Evolutionary conservation across 306 rosid genomes (phyloP).

Genomic region (Quercus suber): DNA sequence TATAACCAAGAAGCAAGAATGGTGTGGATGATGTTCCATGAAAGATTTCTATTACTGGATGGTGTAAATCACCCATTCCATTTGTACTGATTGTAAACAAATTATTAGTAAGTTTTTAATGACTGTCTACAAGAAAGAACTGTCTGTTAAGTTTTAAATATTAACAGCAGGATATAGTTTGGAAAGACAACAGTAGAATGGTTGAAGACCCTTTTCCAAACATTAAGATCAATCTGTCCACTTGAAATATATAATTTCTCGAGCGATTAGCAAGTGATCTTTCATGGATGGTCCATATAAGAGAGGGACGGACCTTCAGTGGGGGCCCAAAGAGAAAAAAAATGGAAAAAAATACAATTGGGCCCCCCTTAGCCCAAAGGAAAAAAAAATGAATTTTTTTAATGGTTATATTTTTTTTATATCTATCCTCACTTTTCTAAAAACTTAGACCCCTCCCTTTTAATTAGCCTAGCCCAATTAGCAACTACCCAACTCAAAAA

Average conservation of each 20-base stretch:
- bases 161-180: conserved; percentile 85
- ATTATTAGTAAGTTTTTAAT: conserved; percentile 11
- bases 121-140: not conserved
- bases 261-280: conserved; percentile 31
- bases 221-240: conserved; percentile 65
- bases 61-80: not conserved
- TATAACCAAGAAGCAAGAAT: not conserved
- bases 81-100: not conserved
- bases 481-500: no score
- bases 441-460: no score
- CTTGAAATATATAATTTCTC: conserved; percentile 44
- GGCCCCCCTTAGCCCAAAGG: no score
- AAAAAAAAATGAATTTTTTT: no score
- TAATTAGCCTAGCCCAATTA: no score
- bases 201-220: conserved; percentile 84
- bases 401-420: no score
- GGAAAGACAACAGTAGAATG: conserved; percentile 93
- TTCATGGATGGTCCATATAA: no score
- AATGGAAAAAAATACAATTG: no score
- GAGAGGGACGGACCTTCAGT: no score
- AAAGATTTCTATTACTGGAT: not conserved
- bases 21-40: not conserved
- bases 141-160: conserved; percentile 18
- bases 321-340: no score
- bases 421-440: no score